Base-by-base conservation (phyloP, 2,329 filamentous ascomycete species). In the Aspergillus pseudotamarii region DNA sequence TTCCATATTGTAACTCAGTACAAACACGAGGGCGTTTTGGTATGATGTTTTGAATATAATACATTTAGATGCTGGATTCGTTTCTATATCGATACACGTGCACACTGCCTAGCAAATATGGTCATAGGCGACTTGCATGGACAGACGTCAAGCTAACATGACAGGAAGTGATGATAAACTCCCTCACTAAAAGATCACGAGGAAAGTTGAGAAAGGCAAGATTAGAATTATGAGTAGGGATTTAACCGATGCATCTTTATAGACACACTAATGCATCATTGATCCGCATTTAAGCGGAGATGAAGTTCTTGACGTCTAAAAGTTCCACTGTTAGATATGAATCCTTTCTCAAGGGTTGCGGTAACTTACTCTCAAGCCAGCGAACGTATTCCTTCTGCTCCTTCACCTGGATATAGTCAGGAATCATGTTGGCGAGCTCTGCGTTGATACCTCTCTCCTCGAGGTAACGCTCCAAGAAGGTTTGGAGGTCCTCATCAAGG, bases 341-440 rank as follows among this genome's bases (percentile, higher is more conserved):
- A 38, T 38, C 0, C 32, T 23, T 61, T 56, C 56, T 53, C 60
- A n/a, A 4, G 11, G 19, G 34, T 14, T 23, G 51, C 21, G n/a
- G 60, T 34, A 59, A 73, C 84, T 79, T 79, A 86, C 86, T 88
- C 79, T 89, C 86, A 79, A 99, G 83, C 95, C 96, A 99, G 69
- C 86, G 83, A 66, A 96, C 83, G 80, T 99, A 99, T 86, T 99
- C 95, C 82, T 89, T 91, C 88, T 98, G 94, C 88, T 99, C 95
- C 89, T 99, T 99, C 81, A 91, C 88, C 77, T 98, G 93, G 75
- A 98, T 94, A 83, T 97, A 99, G 79, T 98, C 94, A 43, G 94
- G 93, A 51, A 96, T 90, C 80, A 98, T 97, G 70, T 94, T 83
- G 59, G 94, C 94, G 72, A 99, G 86, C 63, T 90, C 87, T 72